Base-by-base conservation (phyloP, 2,329 filamentous ascomycete genomes). In the Torrubiella hemipterigena region DNA sequence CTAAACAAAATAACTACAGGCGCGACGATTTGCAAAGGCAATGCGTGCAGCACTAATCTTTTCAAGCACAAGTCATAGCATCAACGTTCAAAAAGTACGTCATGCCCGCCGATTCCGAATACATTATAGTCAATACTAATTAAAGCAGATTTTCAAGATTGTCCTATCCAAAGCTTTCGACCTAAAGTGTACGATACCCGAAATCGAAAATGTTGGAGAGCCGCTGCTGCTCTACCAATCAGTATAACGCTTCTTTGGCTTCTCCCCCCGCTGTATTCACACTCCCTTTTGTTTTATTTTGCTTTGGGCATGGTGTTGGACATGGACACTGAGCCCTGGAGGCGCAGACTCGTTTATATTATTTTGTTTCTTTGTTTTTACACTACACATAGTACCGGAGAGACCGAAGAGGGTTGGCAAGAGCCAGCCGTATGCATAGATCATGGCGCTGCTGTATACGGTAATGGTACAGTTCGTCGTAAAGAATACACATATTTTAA, bases 71-170 rank as follows among this genome's bases (percentile, higher is more conserved):
- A 95, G 87, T 55, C 91, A 98, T 62, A 95, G 87, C 58, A 98
- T 98, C 67, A 98, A 98, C 48, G 91, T 98, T 40, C 91, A 98
- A 61, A 98, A 76, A 81, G 89, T 93, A 52, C 29, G 56, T 38
- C 16, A 20, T 19, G 14, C 13, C 17, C 11, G 23, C 15, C 13
- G 16, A 5, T n/a, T 12, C 22, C 7, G 7, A 3, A 9, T 17
- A 31, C 11, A 20, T 27, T 29, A 39, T 38, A 19, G 7, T 13
- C 21, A 9, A 14, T 17, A 5, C 8, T 26, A n/a, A n/a, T n/a
- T n/a, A n/a, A n/a, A n/a, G 4, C 12, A 96, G 89, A 98, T 98
- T 51, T 98, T 98, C 74, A 98, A 98, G 60, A 98, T 98, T 47
- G 91, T 98, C 35, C 72, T 98, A 16, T 94, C 89, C 41, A 98